A percentile compares a stretch with the other conserved stretches of the same genome.
These are phyloP conservation scores for Trichoderma asperellum DNA, from an alignment of 2,329 filamentous ascomycete genomes.

Conservation along the genomic window DNA sequence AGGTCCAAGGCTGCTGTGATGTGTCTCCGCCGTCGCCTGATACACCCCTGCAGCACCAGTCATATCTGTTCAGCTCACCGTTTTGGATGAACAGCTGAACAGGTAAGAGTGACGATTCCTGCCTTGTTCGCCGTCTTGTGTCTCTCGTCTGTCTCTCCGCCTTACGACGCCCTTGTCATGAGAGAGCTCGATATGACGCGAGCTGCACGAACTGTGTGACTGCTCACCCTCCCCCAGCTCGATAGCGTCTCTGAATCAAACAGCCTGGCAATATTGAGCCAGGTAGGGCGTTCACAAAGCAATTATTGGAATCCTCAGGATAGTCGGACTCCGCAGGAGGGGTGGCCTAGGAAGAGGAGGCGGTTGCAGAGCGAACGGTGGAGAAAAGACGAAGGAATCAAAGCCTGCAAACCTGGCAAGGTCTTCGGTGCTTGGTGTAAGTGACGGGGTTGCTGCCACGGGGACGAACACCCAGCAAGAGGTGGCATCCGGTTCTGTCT, in stretches of 20 bases:
- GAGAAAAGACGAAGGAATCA: conserved; percentile 20
- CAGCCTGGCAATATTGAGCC: conserved; percentile 20
- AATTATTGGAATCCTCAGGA: conserved; percentile 27
- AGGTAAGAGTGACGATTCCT: conserved; percentile 16
- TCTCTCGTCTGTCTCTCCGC: conserved; percentile 7
- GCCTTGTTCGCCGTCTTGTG: not conserved
- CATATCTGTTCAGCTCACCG: conserved; percentile 24
- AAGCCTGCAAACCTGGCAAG: conserved; percentile 4
- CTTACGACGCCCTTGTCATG: conserved; percentile 17
- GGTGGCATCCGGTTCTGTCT: conserved; percentile 7
- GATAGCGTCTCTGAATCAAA: not conserved
- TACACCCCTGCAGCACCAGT: conserved; percentile 22
- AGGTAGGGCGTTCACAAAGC: conserved; percentile 7
- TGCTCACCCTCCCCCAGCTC: conserved; percentile 7
- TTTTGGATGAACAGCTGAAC: conserved; percentile 13
- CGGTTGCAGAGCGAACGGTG: conserved; percentile 6
- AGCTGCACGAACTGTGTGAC: conserved; percentile 13
- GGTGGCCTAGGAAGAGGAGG: conserved; percentile 18
- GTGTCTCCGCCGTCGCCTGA: conserved; percentile 26
- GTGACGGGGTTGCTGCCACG: conserved; percentile 3
- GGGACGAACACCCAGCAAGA: conserved; percentile 3
- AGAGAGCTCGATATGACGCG: not conserved
- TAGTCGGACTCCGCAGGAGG: conserved; percentile 23
- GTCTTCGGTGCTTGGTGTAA: conserved; percentile 15
- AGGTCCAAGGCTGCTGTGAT: conserved; percentile 23